phyloP scores from a whole-genome alignment of 73 alveolate genomes.

The Paramecium tetraurelia region DNA sequence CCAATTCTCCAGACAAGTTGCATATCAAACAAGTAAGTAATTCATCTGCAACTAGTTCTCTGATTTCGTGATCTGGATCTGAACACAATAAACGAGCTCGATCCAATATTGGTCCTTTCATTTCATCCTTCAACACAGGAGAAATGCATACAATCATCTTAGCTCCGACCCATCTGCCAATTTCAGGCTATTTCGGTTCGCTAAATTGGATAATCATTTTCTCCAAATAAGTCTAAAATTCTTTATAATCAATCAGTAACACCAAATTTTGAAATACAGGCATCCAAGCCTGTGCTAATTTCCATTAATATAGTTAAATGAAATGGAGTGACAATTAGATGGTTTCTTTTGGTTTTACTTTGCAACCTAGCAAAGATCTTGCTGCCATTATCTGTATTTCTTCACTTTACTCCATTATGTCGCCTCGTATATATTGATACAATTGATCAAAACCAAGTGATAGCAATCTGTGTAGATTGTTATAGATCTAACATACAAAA shows the following conservation, averaged over 20 bases:
- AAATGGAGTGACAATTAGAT: not conserved
- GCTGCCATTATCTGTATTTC: constrained; percentile 35
- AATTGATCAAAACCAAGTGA: not conserved
- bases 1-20: not conserved
- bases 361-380: not conserved
- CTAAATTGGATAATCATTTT: not conserved
- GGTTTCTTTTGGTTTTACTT: not conserved
- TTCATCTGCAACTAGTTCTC: constrained; percentile 1
- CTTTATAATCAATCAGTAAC: not conserved
- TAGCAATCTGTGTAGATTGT: not conserved
- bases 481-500: not conserved
- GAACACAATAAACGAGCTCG: not conserved
- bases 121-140: not conserved
- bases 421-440: constrained; percentile 4
- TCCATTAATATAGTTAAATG: not conserved
- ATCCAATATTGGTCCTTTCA: constrained; percentile 30
- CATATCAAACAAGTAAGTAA: not conserved
- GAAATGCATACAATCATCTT: not conserved
- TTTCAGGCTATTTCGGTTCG: not conserved
- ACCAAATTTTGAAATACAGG: not conserved
- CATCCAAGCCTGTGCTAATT: constrained; percentile 40
- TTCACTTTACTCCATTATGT: constrained; percentile 32
- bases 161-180: constrained; percentile 37
- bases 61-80: not conserved
- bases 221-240: not conserved